These are phyloP conservation scores for Aethionema arabicum DNA, from an alignment of 345 rosid species.

Conservation along the genomic window DNA sequence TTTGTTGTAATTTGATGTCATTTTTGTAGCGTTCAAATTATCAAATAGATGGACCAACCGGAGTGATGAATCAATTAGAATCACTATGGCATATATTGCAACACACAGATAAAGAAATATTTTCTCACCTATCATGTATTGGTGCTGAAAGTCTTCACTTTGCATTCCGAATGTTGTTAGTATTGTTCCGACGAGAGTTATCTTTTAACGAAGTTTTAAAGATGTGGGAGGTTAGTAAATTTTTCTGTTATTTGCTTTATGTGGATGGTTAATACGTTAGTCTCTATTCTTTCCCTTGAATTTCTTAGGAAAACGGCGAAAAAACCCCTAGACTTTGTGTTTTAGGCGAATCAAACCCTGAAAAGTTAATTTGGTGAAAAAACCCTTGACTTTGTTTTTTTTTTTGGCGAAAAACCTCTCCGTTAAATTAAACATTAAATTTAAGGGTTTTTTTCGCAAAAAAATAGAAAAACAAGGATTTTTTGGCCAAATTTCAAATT, in stretches of 20 bases:
- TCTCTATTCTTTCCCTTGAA: neutral
- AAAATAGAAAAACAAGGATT: no score
- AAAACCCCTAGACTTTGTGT: no score
- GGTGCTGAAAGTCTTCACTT: conserved; percentile 90
- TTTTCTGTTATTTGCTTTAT: neutral
- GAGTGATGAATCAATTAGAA: conserved; percentile 73
- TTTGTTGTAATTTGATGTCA: conserved; percentile 9
- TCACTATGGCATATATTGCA: conserved; percentile 73
- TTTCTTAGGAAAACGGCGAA: no score
- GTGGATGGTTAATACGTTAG: neutral
- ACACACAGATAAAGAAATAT: conserved; percentile 65
- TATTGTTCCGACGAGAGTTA: conserved; percentile 70
- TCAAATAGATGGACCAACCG: conserved; percentile 75
- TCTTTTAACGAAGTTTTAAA: conserved; percentile 61
- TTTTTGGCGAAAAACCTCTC: neutral
- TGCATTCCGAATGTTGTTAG: conserved; percentile 82
- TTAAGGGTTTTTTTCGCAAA: no score
- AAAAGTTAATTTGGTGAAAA: no score
- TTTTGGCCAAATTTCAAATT: no score
- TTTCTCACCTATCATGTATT: conserved; percentile 57
- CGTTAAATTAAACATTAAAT: no score
- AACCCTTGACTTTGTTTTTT: no score
- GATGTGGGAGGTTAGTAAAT: conserved; percentile 76
- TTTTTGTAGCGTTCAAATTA: conserved; percentile 65
- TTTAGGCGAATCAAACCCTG: no score